These are phyloP conservation scores for Cercospora nicotianae DNA, from an alignment of 2,329 filamentous ascomycete species.

Conservation along the genomic window DNA sequence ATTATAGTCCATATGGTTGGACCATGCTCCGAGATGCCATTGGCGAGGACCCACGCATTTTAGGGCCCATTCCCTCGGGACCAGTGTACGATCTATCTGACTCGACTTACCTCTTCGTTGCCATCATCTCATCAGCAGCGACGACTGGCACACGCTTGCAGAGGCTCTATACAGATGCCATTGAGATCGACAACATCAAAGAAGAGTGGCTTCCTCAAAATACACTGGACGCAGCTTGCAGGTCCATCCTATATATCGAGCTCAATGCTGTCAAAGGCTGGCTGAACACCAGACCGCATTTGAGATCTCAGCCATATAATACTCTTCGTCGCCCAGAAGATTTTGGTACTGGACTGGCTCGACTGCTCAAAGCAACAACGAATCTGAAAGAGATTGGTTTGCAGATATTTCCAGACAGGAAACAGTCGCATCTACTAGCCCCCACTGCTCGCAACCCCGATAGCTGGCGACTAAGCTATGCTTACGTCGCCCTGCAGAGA, in stretches of 20 bases:
- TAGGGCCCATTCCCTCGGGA: slow-evolving; percentile 29
- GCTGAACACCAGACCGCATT: slow-evolving; percentile 15
- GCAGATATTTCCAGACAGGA: slow-evolving; percentile 31
- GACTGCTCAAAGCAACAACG: slow-evolving; percentile 28
- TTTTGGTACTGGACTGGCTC: slow-evolving; percentile 27
- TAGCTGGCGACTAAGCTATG: slow-evolving; percentile 30
- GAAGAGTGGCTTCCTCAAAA: slow-evolving; percentile 20
- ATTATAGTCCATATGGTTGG: slow-evolving; percentile 36
- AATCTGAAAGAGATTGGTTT: slow-evolving; percentile 33
- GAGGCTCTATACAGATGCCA: slow-evolving; percentile 38
- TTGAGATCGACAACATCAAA: slow-evolving; percentile 35
- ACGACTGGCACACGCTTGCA: slow-evolving; percentile 20
- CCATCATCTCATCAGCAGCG: slow-evolving; percentile 29
- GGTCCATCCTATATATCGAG: slow-evolving; percentile 34
- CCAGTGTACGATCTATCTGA: slow-evolving; percentile 26
- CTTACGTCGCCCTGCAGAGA: slow-evolving; percentile 26
- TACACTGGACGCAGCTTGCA: slow-evolving; percentile 27
- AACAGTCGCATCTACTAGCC: slow-evolving; percentile 28
- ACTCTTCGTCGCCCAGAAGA: slow-evolving; percentile 13
- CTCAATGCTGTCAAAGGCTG: slow-evolving; percentile 32
- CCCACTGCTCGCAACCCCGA: slow-evolving; percentile 22
- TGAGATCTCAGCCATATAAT: slow-evolving; percentile 11
- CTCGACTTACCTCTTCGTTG: slow-evolving; percentile 32
- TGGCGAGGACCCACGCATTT: slow-evolving; percentile 34
- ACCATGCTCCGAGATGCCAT: slow-evolving; percentile 25